Percentiles rank a stretch among this genome's conserved stretches.
phyloP scores from a whole-genome alignment of 768 basidiomycete species.

The Daedalea quercina region DNA sequence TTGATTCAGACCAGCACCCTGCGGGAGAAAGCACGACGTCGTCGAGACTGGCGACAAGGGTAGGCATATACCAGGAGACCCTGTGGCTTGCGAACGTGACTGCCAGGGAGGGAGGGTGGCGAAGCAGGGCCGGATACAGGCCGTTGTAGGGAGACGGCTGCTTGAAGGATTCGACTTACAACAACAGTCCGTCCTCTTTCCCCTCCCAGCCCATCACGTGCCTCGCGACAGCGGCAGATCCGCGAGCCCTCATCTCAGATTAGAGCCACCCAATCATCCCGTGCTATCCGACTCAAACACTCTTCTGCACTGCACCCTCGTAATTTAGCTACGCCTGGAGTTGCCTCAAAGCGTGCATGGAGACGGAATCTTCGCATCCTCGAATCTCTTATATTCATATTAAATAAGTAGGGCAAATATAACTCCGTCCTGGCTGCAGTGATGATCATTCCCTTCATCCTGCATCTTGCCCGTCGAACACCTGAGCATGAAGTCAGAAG shows the following conservation, averaged over 20 bases:
- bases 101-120: neutral
- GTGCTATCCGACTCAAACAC: too few relatives aligned
- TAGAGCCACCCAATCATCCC: neutral
- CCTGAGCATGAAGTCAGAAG: too few relatives aligned
- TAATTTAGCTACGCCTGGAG: too few relatives aligned
- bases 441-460: too few relatives aligned
- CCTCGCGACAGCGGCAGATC: neutral
- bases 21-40: neutral
- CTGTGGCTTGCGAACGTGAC: neutral
- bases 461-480: too few relatives aligned
- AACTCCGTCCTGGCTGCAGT: too few relatives aligned
- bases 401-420: too few relatives aligned
- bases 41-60: neutral
- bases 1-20: neutral
- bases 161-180: neutral
- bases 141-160: neutral
- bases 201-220: neutral
- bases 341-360: too few relatives aligned
- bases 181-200: neutral
- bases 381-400: too few relatives aligned
- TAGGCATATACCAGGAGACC: neutral
- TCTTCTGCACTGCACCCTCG: too few relatives aligned
- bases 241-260: neutral
- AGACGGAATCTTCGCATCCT: too few relatives aligned
- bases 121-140: neutral